Percentiles rank a stretch among this genome's conserved stretches.
Evolutionary conservation across 2,329 filamentous ascomycete genomes (phyloP).

Genomic region (Neoscytalidium dimidiatum): DNA sequence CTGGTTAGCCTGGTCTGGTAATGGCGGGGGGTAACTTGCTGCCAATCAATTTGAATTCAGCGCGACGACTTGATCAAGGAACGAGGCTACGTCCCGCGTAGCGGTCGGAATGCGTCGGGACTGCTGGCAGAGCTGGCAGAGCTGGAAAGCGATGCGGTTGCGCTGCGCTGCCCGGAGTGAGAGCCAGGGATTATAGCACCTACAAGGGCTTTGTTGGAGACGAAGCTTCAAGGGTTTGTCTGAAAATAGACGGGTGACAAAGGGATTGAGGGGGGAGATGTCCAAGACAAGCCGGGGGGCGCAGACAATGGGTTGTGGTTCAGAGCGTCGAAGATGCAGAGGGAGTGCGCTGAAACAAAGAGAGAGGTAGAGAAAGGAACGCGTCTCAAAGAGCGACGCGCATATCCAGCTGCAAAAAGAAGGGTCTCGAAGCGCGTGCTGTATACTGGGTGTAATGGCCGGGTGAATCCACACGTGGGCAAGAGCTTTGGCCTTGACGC

Average conservation of each 20-base stretch:
- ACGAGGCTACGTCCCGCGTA: conserved; percentile 13
- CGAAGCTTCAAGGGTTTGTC: neutral
- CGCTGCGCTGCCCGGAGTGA: neutral
- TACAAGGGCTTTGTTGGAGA: neutral
- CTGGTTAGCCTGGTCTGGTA: neutral
- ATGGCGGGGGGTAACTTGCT: neutral
- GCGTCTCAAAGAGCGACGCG: neutral
- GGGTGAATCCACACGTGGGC: neutral
- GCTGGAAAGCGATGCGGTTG: neutral
- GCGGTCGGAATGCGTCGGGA: neutral
- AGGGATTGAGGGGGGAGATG: neutral
- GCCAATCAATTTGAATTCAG: neutral
- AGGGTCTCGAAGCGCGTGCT: neutral
- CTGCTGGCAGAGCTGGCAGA: neutral
- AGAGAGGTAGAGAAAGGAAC: neutral
- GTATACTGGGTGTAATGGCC: neutral
- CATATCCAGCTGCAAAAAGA: too few species aligned
- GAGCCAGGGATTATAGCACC: neutral
- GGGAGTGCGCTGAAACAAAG: neutral
- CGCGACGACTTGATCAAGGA: neutral
- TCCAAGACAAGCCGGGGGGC: neutral
- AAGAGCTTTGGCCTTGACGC: neutral
- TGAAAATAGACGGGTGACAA: conserved; percentile 9
- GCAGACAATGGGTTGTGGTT: neutral
- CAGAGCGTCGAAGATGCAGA: neutral